Conservation (phyloP, 495 filamentous ascomycete genomes). For the Annulohypoxylon bovei region DNA sequence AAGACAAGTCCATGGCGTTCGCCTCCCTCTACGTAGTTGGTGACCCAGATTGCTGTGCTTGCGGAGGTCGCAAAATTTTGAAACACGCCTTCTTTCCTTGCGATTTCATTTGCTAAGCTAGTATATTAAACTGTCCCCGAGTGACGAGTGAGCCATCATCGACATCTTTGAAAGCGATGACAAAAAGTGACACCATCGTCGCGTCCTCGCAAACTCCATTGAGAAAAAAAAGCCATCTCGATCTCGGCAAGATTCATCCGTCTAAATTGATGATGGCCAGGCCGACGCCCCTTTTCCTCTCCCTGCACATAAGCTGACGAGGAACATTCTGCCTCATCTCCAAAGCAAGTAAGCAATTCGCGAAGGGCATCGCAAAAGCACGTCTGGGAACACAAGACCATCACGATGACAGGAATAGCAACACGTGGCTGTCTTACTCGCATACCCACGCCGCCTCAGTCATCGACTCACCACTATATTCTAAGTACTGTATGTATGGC, state of each 20-base stretch:
- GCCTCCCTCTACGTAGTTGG: background rate
- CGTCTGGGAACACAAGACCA: background rate
- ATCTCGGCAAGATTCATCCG: background rate
- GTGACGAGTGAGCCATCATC: background rate
- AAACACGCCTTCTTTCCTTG: conserved; percentile 15
- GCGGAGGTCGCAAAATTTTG: background rate
- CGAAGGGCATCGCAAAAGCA: background rate
- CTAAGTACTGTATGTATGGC: background rate
- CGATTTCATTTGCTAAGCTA: conserved; percentile 13
- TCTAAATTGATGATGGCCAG: conserved; percentile 12
- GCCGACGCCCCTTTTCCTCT: background rate
- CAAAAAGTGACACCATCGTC: background rate
- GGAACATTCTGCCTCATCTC: background rate
- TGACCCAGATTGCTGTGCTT: conserved; percentile 2
- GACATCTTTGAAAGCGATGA: background rate
- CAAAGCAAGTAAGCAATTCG: conserved; percentile 24
- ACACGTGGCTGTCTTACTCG: background rate
- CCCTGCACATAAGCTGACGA: background rate
- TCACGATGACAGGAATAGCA: conserved; percentile 17
- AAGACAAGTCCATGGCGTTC: background rate
- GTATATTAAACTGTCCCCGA: background rate
- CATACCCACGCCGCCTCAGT: background rate
- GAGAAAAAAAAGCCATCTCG: background rate
- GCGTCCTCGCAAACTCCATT: background rate
- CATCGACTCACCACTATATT: background rate